Conservation (phyloP, 179 eudicot species). For the Silene noctiflora region DNA sequence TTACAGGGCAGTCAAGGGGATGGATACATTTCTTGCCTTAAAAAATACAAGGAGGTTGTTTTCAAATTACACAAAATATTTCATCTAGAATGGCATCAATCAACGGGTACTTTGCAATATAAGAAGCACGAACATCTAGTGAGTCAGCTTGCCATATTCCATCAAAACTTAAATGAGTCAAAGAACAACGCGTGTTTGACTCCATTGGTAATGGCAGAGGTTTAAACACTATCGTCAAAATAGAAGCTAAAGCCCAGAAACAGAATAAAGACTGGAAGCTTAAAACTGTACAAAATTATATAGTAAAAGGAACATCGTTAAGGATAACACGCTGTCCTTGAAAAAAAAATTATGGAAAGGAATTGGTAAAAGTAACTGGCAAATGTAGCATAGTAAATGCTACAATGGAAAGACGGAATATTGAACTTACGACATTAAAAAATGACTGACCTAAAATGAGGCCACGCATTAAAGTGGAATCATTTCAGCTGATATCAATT, state of each 20-base stretch:
- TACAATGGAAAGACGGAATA: constrained; percentile 39
- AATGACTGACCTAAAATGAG: constrained; percentile 86
- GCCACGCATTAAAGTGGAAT: constrained; percentile 89
- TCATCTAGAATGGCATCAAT: too few relatives aligned
- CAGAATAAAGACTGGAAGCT: constrained; percentile 15
- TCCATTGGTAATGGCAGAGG: neutral
- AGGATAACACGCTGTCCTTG: constrained; percentile 25
- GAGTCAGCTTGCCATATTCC: neutral
- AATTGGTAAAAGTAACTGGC: constrained; percentile 39
- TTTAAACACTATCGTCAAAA: neutral
- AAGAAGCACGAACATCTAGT: neutral
- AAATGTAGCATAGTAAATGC: constrained; percentile 58
- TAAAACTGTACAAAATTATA: neutral
- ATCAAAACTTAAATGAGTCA: neutral
- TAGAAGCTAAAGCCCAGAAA: neutral
- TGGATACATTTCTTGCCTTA: too few relatives aligned
- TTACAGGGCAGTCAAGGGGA: too few relatives aligned
- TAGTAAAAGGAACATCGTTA: constrained; percentile 19
- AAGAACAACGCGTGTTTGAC: neutral
- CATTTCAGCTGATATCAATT: constrained; percentile 95
- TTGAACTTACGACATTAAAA: constrained; percentile 55
- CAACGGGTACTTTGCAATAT: neutral
- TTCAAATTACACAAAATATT: too few relatives aligned
- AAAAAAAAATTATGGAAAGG: constrained; percentile 19
- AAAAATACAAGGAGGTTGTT: too few relatives aligned